Percentiles rank a stretch among this genome's conserved stretches.
These are phyloP conservation scores for Pterula multifida DNA, from an alignment of 1,284 basidiomycete species.

Conservation along the genomic window DNA sequence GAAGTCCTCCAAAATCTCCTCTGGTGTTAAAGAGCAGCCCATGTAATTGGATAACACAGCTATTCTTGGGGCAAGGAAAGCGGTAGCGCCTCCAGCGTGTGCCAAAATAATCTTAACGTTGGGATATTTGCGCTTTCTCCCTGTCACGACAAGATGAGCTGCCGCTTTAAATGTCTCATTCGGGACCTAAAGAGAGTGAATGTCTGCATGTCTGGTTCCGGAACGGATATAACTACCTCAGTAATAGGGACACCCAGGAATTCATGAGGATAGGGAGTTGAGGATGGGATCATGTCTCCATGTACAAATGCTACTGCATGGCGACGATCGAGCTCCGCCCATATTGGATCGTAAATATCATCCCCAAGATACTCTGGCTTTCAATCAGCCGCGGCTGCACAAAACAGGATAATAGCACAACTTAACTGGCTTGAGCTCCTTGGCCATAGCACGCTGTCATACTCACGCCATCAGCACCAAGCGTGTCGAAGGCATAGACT, in stretches of 20 bases:
- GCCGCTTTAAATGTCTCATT: conserved; percentile 72
- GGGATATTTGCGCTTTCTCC: conserved; percentile 47
- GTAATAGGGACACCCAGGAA: conserved; percentile 53
- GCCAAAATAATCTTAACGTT: conserved; percentile 52
- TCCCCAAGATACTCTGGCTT: conserved; percentile 52
- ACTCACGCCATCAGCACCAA: conserved; percentile 49
- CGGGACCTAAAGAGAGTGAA: conserved; percentile 38
- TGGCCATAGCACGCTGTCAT: conserved; percentile 52
- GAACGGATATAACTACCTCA: conserved; percentile 31
- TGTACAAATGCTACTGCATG: conserved; percentile 54
- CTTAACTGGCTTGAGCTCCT: conserved; percentile 30
- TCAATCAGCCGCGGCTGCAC: conserved; percentile 3
- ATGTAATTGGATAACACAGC: conserved; percentile 53
- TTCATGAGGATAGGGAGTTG: conserved; percentile 47
- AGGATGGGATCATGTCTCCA: conserved; percentile 51
- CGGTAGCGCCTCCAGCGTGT: conserved; percentile 54
- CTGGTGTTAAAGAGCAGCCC: conserved; percentile 45
- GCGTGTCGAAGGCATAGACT: conserved; percentile 23
- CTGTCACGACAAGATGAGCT: conserved; percentile 58
- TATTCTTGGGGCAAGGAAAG: conserved; percentile 50
- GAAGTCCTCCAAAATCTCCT: conserved; percentile 56
- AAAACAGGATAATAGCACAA: conserved; percentile 5
- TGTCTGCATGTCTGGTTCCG: conserved; percentile 6
- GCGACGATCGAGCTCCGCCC: conserved; percentile 50
- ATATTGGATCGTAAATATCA: conserved; percentile 46